Evolutionary conservation across 1,284 basidiomycete genomes (phyloP), one percentile per base, ranked within the genome.

Genomic region (Puccinia coronata): DNA sequence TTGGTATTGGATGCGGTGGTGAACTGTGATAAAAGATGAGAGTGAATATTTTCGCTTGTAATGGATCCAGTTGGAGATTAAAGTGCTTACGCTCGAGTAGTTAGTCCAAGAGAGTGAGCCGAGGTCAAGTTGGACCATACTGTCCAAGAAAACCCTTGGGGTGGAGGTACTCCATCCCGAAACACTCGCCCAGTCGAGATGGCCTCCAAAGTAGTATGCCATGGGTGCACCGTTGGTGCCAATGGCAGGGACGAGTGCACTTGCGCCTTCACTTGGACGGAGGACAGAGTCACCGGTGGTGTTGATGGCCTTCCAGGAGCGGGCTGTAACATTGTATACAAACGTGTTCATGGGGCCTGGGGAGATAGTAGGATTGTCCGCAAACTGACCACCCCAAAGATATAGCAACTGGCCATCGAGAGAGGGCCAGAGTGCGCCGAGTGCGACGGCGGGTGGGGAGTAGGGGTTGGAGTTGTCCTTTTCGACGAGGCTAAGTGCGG

Each of bases 331-430:
- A 59, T 82, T 80, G 79, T 84, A 85, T 8, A 36, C 55, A 67
- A 70, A 84, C 9, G 82, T 81, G 25, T 82, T 69, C 23, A 82
- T 71, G 0, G 59, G 82, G 16, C 83, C 83, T 0, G 84, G 84
- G 1, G 80, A 55, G 34, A 85, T 83, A 4, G 51, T 28, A 1
- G 84, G 84, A 6, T 80, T 82, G 51, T 85, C 84, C 0, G 63
- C 59, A 36, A 83, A 84, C 43, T 83, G 82, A 1, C 84, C 84
- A 25, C 82, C 84, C 69, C 83, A 84, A 51, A 83, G 82, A 41
- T 82, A 84, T 2, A 84, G 74, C 0, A 36, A 73, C 34, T 71
- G 71, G 34, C 80, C 82, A 61, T 83, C 82, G 3, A 69, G 41
- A 0, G 80, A 82, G 0, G 83, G 61, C 83, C 83, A 84, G 6